Percentiles rank a stretch among this genome's conserved stretches.
phyloP scores from a whole-genome alignment of 2,329 filamentous ascomycete genomes.

The Aspergillus sp. region DNA sequence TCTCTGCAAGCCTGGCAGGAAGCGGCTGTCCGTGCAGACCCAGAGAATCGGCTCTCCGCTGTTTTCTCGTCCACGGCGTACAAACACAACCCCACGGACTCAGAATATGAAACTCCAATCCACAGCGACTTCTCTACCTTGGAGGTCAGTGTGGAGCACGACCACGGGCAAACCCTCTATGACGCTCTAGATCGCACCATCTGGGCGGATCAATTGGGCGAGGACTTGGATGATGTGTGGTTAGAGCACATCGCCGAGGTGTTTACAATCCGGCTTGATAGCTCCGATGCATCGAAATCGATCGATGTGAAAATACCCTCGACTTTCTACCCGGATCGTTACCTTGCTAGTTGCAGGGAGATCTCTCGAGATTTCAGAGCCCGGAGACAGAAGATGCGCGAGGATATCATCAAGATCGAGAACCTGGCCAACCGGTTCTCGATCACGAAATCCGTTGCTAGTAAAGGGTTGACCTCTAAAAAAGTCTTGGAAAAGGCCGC shows the following conservation, averaged over 20 bases:
- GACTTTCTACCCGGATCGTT: slow-evolving; percentile 59
- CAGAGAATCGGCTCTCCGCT: slow-evolving; percentile 42
- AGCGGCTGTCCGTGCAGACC: slow-evolving; percentile 43
- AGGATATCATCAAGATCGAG: slow-evolving; percentile 34
- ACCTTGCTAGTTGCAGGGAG: slow-evolving; percentile 53
- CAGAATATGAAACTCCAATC: slow-evolving; percentile 27
- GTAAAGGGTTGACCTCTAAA: slow-evolving; percentile 24
- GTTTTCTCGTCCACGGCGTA: slow-evolving; percentile 48
- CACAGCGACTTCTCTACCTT: slow-evolving; percentile 40
- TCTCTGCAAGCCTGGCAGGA: slow-evolving; percentile 53
- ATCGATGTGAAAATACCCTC: slow-evolving; percentile 53
- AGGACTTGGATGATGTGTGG: slow-evolving; percentile 45
- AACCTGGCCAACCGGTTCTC: slow-evolving; percentile 31
- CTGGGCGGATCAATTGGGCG: slow-evolving; percentile 44
- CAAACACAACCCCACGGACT: slow-evolving; percentile 32
- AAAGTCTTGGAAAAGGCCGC: slow-evolving; percentile 38
- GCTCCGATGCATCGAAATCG: slow-evolving; percentile 31
- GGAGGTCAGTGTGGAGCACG: slow-evolving; percentile 37
- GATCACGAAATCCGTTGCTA: slow-evolving; percentile 15
- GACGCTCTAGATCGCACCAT: slow-evolving; percentile 54
- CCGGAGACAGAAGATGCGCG: slow-evolving; percentile 33
- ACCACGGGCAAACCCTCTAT: slow-evolving; percentile 48
- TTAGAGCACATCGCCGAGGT: slow-evolving; percentile 54
- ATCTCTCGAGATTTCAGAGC: slow-evolving; percentile 48
- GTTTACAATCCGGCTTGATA: slow-evolving; percentile 50